Base-by-base conservation (phyloP, 805 yeast species). In the Vanderwaltozyma yarrowii region DNA sequence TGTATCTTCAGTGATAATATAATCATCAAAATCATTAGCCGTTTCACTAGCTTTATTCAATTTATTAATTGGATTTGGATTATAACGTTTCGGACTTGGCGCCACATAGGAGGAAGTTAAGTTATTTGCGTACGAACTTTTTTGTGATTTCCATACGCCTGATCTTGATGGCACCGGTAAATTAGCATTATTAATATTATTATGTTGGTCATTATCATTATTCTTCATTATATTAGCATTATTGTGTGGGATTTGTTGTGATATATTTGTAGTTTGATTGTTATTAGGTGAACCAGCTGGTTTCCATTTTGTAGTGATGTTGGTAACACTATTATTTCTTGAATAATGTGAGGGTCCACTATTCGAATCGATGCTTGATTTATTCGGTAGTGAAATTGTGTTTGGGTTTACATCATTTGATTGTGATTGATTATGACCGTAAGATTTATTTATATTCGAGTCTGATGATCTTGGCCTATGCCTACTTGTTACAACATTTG, bases 381-480 rank as follows among this genome's bases (percentile, higher is more conserved):
- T 24, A 24, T 24, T 3, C 5, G 15, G 6, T 15, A n/a, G 4
- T 25, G 23, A 18, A 9, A 21, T 31, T 11, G 31, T 14, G 17
- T 33, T 27, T 21, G 38, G 13, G 16, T 26, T 11, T 12, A 20
- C 21, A 16, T 30, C 12, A n/a, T 30, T 36, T 29, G 33, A 33
- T 13, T 33, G 32, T 8, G 27, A 7, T 21, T 24, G 27, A 24
- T 8, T 24, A 7, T 10, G 7, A 24, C 11, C 4, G 27, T 24
- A 24, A 7, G 27, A 4, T 24, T 24, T 34, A 27, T 11, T 27
- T 3, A 15, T 18, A 15, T 27, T 35, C 1, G 34, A 25, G 10
- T 37, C 44, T 14, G 34, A 36, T 3, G 55, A 47, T 35, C 51
- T 43, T 24, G 55, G 55, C 20, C 57, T 45, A 34, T 41, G 43